Percentiles rank a stretch among this genome's conserved stretches.
phyloP scores from a whole-genome alignment of 1,284 basidiomycete genomes.

The Tylopilus sp. region DNA sequence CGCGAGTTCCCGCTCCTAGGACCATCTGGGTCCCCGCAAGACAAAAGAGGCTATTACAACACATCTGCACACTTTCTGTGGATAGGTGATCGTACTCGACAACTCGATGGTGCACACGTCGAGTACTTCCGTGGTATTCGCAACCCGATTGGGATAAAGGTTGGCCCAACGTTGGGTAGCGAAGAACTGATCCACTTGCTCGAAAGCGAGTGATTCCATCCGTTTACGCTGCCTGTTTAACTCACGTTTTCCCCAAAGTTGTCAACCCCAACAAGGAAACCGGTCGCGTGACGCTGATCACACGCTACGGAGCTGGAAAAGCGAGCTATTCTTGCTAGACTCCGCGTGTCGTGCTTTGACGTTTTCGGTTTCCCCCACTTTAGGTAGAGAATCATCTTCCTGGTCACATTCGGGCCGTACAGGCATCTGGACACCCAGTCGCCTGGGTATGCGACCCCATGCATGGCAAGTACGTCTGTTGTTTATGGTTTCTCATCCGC shows the following conservation, averaged over 20 bases:
- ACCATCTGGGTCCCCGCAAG: conserved; percentile 8
- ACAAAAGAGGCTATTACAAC: conserved; percentile 67
- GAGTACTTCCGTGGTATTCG: conserved; percentile 94
- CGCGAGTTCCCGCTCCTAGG: conserved; percentile 45
- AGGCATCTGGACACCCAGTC: conserved; percentile 78
- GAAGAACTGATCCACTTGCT: conserved; percentile 82
- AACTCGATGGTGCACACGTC: conserved; percentile 89
- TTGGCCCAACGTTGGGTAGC: conserved; percentile 82
- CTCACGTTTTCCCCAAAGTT: conserved; percentile 43
- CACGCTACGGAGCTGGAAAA: conserved; percentile 88
- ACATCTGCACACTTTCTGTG: conserved; percentile 93
- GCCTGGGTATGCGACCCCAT: conserved; percentile 97
- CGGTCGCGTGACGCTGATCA: conserved; percentile 88
- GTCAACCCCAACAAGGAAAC: conserved; percentile 82
- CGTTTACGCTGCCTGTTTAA: background rate
- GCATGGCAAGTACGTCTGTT: conserved; percentile 80
- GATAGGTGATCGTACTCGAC: conserved; percentile 97
- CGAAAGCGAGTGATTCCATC: conserved; percentile 56
- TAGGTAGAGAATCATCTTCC: conserved; percentile 78
- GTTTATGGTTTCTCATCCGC: background rate
- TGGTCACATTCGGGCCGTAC: conserved; percentile 81
- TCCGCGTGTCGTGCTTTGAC: background rate
- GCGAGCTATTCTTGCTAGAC: conserved; percentile 35
- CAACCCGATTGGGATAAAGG: conserved; percentile 97
- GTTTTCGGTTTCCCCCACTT: background rate